Evolutionary conservation across 2,329 filamentous ascomycete species (phyloP), one percentile per base, ranked within the genome.

Genomic region (Blumeria graminis): DNA sequence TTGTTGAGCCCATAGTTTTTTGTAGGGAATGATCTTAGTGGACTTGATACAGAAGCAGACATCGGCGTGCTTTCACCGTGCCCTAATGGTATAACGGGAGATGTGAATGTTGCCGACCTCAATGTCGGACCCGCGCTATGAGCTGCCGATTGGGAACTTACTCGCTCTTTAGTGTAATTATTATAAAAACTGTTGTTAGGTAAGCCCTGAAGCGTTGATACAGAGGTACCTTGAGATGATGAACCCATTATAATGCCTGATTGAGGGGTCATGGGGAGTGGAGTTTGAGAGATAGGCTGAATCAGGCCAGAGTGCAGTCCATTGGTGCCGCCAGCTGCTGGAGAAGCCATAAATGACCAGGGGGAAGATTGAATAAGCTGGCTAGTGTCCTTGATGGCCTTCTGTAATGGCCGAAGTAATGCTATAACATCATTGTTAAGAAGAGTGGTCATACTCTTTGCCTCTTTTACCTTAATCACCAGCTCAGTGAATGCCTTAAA

Each of bases 221-320:
- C 84, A 10, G 94, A 82, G 0, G 87, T 95, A 0, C 89, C 88
- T 68, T 94, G 88, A 56, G 88, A 86, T 18, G 89, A 89, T 6
- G 89, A 87, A 0, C 89, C 90, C 5, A 95, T 74, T 1, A 89
- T 89, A 14, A 88, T 89, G 63, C 86, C 92, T 59, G 94, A 28
- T 28, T 28, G 76, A 7, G 90, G 89, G 1, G 89, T 95, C 64
- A 92, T 87, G 8, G 89, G 88, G 39, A 88, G 70, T 10, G 76
- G 73, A 9, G 76, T 71, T 22, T 74, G 72, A 51, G 75, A 75
- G 11, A 72, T 74, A 54, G 65, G 69, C 43, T 66, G 63, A 14
- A 60, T 55, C 4, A 28, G 22, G 22, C 22, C 22, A 16, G 41
- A 62, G 43, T 63, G 65, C 7, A 58, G 57, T 43, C 62, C 60